Evolutionary conservation across 2,329 filamentous ascomycete species (phyloP), one percentile per base, ranked within the genome.

Genomic region (Aspergillus ibericus): DNA sequence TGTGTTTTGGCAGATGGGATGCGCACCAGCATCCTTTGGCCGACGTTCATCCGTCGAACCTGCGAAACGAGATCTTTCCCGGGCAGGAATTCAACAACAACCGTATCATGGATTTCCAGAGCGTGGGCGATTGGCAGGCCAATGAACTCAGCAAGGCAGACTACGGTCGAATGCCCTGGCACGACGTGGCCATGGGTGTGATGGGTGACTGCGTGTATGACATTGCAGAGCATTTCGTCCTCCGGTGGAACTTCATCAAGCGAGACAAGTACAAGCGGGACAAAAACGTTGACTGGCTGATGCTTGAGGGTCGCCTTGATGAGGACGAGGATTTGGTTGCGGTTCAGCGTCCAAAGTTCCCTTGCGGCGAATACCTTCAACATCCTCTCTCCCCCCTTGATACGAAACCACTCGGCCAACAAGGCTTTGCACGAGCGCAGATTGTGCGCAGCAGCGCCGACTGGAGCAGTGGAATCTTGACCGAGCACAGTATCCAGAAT

Each of bases 51-150:
- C 93, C 93, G 0, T 87, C 88, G 44, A 91, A 90, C 18, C 85
- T 96, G 16, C 81, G 85, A 13, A 86, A 93, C 55, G 93, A 97
- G 74, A 82, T 97, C 18, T 99, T 92, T 82, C 93, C 95, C 0
- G 95, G 95, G 0, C 95, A 99, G 71, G 95, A 99, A 69, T 98
- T 96, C 81, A 98, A 98, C 76, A 98, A 98, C 76, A 97, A 96
- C 73, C 87, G 93, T 36, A 88, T 98, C 66, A 90, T 96, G 88
- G 95, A 99, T 70, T 99, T 98, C 73, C 84, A 97, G 67, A 89
- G 88, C 32, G 95, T 98, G 1, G 75, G 90, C 29, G 89, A 97
- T 70, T 98, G 93, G 93, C 92, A 95, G 75, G 85, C 89, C 51
- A 98, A 99, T 65, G 92, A 96, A 72, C 80, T 98, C 15, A 92